Evolutionary conservation across 2,329 filamentous ascomycete species (phyloP), one percentile per base, ranked within the genome.

Genomic region (Apiospora kogelbergensis): DNA sequence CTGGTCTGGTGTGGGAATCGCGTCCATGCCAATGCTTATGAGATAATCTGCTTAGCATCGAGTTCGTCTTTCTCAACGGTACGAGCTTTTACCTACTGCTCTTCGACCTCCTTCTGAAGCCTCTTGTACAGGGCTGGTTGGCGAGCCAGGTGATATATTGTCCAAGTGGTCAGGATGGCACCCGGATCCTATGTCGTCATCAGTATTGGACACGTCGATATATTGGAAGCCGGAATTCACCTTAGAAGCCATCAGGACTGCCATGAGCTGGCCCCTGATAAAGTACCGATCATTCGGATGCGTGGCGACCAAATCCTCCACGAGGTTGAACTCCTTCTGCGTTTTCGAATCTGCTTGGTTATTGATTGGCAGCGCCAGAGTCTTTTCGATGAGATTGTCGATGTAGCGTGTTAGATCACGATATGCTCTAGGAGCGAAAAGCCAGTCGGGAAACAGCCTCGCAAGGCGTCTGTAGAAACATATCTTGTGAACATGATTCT

Each of bases 381-480:
- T 66, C 64, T 66, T 66, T 20, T 66, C 64, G 26, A 66, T 66
- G 15, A 66, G 64, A 30, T 44, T 42, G 42, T 66, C 64, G 22
- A 66, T 66, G 26, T 10, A 66, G 40, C 64, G 40, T 26, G 40
- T 66, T n/a, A 66, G 26, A 13, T 66, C 64, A 44, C 64, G 64
- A 33, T 45, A 66, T 1, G 64, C 64, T 13, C 30, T 48, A 30
- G 64, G 64, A 7, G 42, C 64, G 22, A 66, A 33, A 45, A 66
- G 64, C 64, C 64, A 66, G 33, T 66, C 64, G 0, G 64, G 64
- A 22, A 42, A 44, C 40, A 66, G 24, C 20, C 37, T 66, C 3
- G 64, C 64, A 9, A 66, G 64, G 15, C 42, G 41, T n/a, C 63
- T 65, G 41, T 44, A 37, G 57, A 30, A n/a, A 17, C 26, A 6